Base-by-base conservation (phyloP, 2,329 filamentous ascomycete species). In the Alternaria sp. region DNA sequence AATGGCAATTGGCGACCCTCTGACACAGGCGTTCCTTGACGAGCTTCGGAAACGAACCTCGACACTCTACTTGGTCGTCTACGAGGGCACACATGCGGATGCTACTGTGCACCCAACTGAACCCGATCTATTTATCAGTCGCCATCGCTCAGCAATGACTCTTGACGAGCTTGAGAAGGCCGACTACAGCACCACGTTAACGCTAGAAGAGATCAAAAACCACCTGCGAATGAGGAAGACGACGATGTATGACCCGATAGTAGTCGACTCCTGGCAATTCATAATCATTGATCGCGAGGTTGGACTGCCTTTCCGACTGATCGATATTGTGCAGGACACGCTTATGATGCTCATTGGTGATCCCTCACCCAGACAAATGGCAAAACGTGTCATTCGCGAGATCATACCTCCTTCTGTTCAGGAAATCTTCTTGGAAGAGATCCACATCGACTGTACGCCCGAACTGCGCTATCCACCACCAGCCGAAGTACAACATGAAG, bases 231-330 rank as follows among this genome's bases (percentile, higher is more conserved):
- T 70, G 22, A 38, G 62, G 4, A 74, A 74, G 46, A 68, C 59
- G 0, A 61, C 66, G 0, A 74, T 73, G 68, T 74, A 74, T 20
- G 71, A 75, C n/a, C 70, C 72, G 0, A 73, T 75, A 3, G 67
- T 73, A 0, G 70, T 72, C 0, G 72, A 75, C 20, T 75, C 73
- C 0, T 75, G 72, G 73, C 70, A 75, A 14, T 75, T 75, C 56
- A 73, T 75, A 32, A 69, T 75, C 42, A 72, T 75, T 32, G 72
- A 75, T 24, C 63, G 65, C n/a, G 63, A 72, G 18, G 62, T 63
- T 5, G 69, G 70, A 0, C 36, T 69, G 5, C 69, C 73, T 0
- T 75, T 75, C 14, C 42, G 63, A 6, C 59, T 75, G 1, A 66
- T 75, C 4, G 70, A 75, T 12, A 74, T 74, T 1, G 66, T 75